These are phyloP conservation scores for Leccinum sublutescens DNA, from an alignment of 768 basidiomycete species.

Conservation along the genomic window DNA sequence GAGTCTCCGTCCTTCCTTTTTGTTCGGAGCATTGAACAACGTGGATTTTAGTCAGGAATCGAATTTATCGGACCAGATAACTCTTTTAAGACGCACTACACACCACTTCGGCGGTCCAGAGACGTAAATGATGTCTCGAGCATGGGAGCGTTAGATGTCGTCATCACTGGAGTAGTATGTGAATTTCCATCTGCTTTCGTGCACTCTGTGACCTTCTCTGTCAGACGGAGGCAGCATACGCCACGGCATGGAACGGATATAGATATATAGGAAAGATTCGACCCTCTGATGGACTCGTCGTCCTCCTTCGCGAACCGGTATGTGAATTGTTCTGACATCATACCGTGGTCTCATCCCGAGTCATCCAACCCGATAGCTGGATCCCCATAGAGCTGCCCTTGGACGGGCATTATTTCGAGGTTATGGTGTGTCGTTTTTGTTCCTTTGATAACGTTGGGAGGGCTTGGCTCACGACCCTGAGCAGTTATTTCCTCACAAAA, in stretches of 20 bases:
- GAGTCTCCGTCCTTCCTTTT: neutral
- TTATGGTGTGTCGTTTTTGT: constrained; percentile 37
- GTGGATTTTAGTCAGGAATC: constrained; percentile 25
- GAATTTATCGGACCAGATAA: constrained; percentile 33
- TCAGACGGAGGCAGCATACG: constrained; percentile 47
- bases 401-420: constrained; percentile 46
- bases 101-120: constrained; percentile 26
- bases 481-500: constrained; percentile 51
- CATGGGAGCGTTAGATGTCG: constrained; percentile 41
- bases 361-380: constrained; percentile 15
- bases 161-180: constrained; percentile 53
- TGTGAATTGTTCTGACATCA: constrained; percentile 16
- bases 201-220: constrained; percentile 1
- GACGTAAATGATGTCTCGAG: constrained; percentile 14
- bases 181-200: neutral
- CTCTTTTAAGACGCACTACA: constrained; percentile 40
- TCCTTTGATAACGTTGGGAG: neutral
- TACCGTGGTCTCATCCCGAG: constrained; percentile 4
- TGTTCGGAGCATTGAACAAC: neutral
- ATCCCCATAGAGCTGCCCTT: constrained; percentile 26
- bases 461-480: constrained; percentile 10
- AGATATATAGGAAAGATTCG: constrained; percentile 57
- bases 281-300: constrained; percentile 56
- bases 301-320: constrained; percentile 52
- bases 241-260: constrained; percentile 56